Base-by-base conservation (phyloP, 1,139 yeast genomes). In the Pichia sp. region DNA sequence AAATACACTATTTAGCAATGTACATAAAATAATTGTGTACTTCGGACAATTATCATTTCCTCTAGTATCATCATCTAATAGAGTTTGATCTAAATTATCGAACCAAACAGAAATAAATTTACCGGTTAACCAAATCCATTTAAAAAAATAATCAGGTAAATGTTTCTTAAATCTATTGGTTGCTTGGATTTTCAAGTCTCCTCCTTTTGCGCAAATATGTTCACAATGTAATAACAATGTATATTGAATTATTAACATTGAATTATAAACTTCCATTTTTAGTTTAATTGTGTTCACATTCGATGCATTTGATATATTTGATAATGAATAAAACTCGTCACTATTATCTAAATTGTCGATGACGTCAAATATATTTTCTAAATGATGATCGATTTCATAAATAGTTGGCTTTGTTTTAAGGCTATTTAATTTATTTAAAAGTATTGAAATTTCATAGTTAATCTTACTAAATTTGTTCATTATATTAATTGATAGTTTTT, bases 361-460 rank as follows among this genome's bases (percentile, higher is more conserved):
- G 10, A 22, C 25, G 9, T 4, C 8, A 11, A 44, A 43, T 3
- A 44, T 39, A 10, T 48, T 38, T n/a, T 42, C 18, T 6, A 58
- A 41, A 18, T 44, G 38, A 5, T 33, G 6, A 29, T 54, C 58
- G 33, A 62, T 51, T 14, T 54, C 57, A 7, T 45, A n/a, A 9
- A 56, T 47, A 27, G 57, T 47, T 5, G 65, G 61, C 14, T 49
- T 48, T 3, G 34, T 41, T 28, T 55, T 47, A 13, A 60, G 36
- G n/a, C 45, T 47, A 48, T 64, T 64, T 16, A 64, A 42, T 13
- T 48, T 43, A 5, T 47, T 39, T 41, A 65, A 47, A 10, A 66
- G 22, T 2, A 49, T 34, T n/a, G 34, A 34, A 9, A 59, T n/a
- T 5, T 28, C 47, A 28, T 46, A 46, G 18, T 56, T 43, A 3